Evolutionary conservation across 2,329 filamentous ascomycete species (phyloP).

Genomic region (Pseudogymnoascus sp.): DNA sequence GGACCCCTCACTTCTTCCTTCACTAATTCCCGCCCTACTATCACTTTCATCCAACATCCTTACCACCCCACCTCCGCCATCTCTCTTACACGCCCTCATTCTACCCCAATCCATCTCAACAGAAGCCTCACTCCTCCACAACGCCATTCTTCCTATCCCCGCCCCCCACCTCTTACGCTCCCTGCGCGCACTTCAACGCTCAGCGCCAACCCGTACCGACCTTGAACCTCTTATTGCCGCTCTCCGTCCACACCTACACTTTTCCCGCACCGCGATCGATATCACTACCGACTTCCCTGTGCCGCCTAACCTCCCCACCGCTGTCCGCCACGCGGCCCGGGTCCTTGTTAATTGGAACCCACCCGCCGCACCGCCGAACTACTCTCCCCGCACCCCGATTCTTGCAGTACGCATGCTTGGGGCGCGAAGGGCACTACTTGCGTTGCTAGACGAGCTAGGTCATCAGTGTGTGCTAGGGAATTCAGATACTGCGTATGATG

Average conservation of each 20-base stretch:
- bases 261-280: constrained; percentile 42
- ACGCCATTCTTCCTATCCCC: constrained; percentile 62
- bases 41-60: constrained; percentile 51
- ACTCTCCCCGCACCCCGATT: constrained; percentile 65
- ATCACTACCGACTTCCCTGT: constrained; percentile 24
- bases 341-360: constrained; percentile 59
- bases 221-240: constrained; percentile 61
- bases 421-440: constrained; percentile 48
- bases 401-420: constrained; percentile 53
- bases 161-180: constrained; percentile 61
- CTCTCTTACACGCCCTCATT: constrained; percentile 63
- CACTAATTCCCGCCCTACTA: constrained; percentile 64
- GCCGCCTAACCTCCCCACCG: constrained; percentile 41
- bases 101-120: constrained; percentile 60
- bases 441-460: constrained; percentile 61
- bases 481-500: constrained; percentile 56
- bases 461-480: constrained; percentile 51
- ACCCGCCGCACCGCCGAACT: constrained; percentile 53
- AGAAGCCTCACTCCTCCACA: constrained; percentile 62
- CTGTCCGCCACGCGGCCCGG: constrained; percentile 53
- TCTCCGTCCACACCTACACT: constrained; percentile 49
- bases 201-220: constrained; percentile 58
- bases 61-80: not conserved
- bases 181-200: constrained; percentile 57
- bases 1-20: constrained; percentile 44